These are phyloP conservation scores for Pseudonectria buxi DNA, from an alignment of 2,329 filamentous ascomycete species.

Conservation along the genomic window DNA sequence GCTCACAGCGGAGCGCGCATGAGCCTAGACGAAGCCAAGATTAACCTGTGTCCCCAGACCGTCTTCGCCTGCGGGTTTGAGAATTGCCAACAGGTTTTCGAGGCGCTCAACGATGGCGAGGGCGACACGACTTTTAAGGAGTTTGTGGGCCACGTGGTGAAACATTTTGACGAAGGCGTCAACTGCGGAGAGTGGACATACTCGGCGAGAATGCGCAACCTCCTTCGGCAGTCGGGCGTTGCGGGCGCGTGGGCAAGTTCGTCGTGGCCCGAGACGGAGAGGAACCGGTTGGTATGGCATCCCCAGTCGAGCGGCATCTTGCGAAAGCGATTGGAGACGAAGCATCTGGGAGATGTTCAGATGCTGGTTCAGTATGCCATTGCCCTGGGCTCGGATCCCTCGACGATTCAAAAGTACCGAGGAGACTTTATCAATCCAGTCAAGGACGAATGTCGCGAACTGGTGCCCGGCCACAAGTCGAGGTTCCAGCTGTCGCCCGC, in stretches of 20 bases:
- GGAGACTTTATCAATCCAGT: slow-evolving; percentile 30
- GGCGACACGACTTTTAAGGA: slow-evolving; percentile 34
- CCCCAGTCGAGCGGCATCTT: slow-evolving; percentile 35
- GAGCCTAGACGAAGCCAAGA: slow-evolving; percentile 35
- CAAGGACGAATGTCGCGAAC: slow-evolving; percentile 28
- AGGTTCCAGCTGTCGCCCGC: slow-evolving; percentile 17
- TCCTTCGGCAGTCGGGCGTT: slow-evolving; percentile 34
- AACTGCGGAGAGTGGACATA: slow-evolving; percentile 38
- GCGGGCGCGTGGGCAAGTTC: slow-evolving; percentile 31
- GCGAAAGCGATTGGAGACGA: slow-evolving; percentile 39
- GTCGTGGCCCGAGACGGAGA: slow-evolving; percentile 28
- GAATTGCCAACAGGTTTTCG: slow-evolving; percentile 37
- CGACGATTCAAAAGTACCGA: slow-evolving; percentile 21
- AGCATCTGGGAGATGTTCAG: slow-evolving; percentile 35
- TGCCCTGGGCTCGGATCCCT: slow-evolving; percentile 29
- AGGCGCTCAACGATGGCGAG: slow-evolving; percentile 34
- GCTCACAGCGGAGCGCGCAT: slow-evolving; percentile 36
- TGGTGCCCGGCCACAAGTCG: slow-evolving; percentile 29
- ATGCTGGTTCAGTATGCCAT: slow-evolving; percentile 34
- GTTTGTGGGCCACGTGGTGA: slow-evolving; percentile 40
- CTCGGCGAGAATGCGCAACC: slow-evolving; percentile 37
- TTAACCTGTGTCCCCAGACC: slow-evolving; percentile 38
- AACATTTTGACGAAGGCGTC: slow-evolving; percentile 39
- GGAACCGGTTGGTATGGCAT: slow-evolving; percentile 32
- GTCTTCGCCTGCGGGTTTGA: slow-evolving; percentile 44